phyloP scores from a whole-genome alignment of 257 asterid genomes.

The Ligustrum vulgare region DNA sequence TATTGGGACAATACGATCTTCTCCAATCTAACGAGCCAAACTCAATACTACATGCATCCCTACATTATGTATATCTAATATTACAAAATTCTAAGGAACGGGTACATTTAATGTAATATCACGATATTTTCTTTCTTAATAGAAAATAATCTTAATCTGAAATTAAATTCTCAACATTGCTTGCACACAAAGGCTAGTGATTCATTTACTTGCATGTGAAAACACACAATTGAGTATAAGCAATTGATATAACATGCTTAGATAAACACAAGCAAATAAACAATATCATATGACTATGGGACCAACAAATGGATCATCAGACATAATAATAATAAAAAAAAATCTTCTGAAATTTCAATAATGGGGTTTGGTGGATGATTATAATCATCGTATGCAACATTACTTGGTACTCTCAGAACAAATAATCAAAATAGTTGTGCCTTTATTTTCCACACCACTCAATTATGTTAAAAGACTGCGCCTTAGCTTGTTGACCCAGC shows the following conservation, averaged over 20 bases:
- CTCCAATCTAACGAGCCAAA: too few relatives aligned
- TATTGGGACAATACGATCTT: not conserved
- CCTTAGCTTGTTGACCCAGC: conserved; percentile 63
- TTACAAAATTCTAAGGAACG: too few relatives aligned
- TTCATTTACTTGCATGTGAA: conserved; percentile 32
- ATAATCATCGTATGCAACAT: conserved; percentile 17
- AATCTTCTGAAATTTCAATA: not conserved
- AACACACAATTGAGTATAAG: conserved; percentile 23
- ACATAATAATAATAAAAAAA: conserved; percentile 1
- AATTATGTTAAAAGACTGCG: conserved; percentile 38
- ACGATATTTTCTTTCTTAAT: conserved; percentile 18
- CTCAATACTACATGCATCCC: not conserved
- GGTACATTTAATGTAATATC: not conserved
- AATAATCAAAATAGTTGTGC: conserved; percentile 18
- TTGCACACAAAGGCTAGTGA: conserved; percentile 32
- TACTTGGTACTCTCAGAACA: conserved; percentile 38
- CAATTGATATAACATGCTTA: not conserved
- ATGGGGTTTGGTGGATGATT: not conserved
- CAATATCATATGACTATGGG: conserved; percentile 33
- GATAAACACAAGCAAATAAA: conserved; percentile 36
- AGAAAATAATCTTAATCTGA: conserved; percentile 6
- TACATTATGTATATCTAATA: not conserved
- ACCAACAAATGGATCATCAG: conserved; percentile 22
- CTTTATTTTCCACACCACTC: conserved; percentile 31
- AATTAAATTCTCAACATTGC: conserved; percentile 27